A percentile compares a stretch with the other conserved stretches of the same genome.
phyloP scores from a whole-genome alignment of 2,329 filamentous ascomycete genomes.

The Hawksworthiomyces lignivorus region DNA sequence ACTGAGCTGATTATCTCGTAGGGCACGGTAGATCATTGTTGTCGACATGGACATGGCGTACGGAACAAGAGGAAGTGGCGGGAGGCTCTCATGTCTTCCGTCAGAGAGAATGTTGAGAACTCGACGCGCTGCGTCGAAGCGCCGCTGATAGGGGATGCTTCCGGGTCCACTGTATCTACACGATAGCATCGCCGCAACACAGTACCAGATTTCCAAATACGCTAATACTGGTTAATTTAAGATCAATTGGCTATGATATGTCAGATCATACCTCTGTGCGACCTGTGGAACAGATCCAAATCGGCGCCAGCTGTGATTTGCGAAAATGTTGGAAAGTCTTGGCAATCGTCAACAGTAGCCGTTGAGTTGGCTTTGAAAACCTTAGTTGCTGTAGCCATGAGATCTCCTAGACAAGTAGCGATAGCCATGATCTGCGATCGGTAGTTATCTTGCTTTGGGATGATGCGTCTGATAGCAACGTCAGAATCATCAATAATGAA shows the following conservation, averaged over 20 bases:
- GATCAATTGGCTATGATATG: too few species aligned
- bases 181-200: conserved; percentile 1
- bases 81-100: neutral
- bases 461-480: neutral
- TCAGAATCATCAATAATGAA: conserved; percentile 1
- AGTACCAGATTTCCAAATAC: conserved; percentile 6
- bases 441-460: too few species aligned
- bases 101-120: too few species aligned
- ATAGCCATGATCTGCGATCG: neutral
- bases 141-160: neutral
- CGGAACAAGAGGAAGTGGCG: neutral
- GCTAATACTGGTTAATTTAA: too few species aligned
- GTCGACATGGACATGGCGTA: conserved; percentile 4
- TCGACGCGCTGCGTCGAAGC: neutral
- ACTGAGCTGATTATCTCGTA: neutral
- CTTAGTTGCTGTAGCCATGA: neutral
- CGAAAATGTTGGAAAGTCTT: neutral
- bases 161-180: neutral
- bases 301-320: neutral
- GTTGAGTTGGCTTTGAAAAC: conserved; percentile 1
- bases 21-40: neutral
- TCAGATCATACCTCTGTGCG: neutral
- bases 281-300: too few species aligned
- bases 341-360: conserved; percentile 1
- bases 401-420: neutral